Base-by-base conservation (phyloP, 73 alveolate species). In the Vitrella brassicaformis region DNA sequence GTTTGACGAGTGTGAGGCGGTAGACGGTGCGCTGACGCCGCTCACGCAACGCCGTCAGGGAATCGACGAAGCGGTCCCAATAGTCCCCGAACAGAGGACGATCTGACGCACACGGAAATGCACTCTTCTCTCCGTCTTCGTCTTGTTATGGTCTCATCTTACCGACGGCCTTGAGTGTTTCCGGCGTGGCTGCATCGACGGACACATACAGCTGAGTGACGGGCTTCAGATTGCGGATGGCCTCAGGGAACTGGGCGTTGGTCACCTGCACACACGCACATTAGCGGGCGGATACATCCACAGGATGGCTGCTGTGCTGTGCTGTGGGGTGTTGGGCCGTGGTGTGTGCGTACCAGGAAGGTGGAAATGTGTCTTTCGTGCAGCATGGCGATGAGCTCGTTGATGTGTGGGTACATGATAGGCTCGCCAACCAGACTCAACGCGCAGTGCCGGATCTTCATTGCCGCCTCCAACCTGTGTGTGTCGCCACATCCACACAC, bases 371-470 rank as follows among this genome's bases (percentile, higher is more conserved):
- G 31, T 7, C 75, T 31, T 29, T 75, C 26, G 69, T 78, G 84
- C 67, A 78, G 78, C 67, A 68, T 78, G 30, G 47, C 47, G 28
- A 78, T 75, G 56, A 78, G 84, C 78, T 78, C 84, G 66, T 78
- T 78, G 72, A 78, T 78, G n/a, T 66, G 47, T 1, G 84, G 84
- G 31, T 78, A 78, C 82, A 75, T 75, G 71, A 75, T 75, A 26
- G 84, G 84, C 84, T 69, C 78, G 47, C 84, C 84, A 30, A 78
- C 84, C 47, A 78, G 45, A 0, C 78, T 68, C 29, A 78, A 27
- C 19, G 84, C 84, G 31, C 84, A 78, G 25, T 78, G 84, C 77
- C 78, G 45, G 30, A 31, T 0, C 28, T 0, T n/a, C 28, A 69
- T 47, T 1, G 68, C 39, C 28, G 26, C 69, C 69, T 56, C 69